Evolutionary conservation across 371 early-diverging fungal species (phyloP).

Genomic region (Mucor ambiguus): DNA sequence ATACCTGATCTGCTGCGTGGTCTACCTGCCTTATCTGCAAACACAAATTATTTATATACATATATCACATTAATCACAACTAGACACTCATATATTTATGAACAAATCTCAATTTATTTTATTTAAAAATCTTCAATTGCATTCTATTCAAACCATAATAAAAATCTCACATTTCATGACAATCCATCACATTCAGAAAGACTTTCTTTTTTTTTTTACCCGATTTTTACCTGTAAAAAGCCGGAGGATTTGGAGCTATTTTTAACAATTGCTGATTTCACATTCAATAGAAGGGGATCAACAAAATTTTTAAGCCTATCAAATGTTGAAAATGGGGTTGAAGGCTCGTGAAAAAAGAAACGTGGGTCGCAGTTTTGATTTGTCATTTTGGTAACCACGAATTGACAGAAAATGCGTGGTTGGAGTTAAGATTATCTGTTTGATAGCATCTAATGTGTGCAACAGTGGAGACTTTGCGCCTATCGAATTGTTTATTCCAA

Average conservation of each 20-base stretch:
- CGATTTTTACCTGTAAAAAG: slow-evolving; percentile 6
- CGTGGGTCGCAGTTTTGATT: not conserved
- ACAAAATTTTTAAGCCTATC: not conserved
- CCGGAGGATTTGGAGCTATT: not conserved
- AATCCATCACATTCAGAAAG: not conserved
- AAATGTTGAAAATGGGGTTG: not conserved
- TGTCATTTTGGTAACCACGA: not conserved
- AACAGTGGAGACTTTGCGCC: not conserved
- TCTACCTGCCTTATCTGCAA: not conserved
- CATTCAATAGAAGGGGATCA: not conserved
- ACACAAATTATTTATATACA: slow-evolving; percentile 1
- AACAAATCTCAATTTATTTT: not conserved
- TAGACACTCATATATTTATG: not conserved
- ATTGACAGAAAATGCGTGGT: slow-evolving; percentile 5
- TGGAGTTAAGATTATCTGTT: not conserved
- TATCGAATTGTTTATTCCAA: not conserved
- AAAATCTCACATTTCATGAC: not conserved
- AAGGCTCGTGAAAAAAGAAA: not conserved
- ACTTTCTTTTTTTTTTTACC: slow-evolving; percentile 8
- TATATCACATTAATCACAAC: not conserved
- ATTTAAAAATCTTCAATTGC: not conserved
- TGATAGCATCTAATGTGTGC: not conserved
- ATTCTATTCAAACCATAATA: not conserved
- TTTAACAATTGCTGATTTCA: slow-evolving; percentile 4
- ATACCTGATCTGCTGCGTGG: not conserved